Evolutionary conservation across 2,329 filamentous ascomycete genomes (phyloP), one percentile per base, ranked within the genome.

Genomic region (Arthrobotrys entomopaga): DNA sequence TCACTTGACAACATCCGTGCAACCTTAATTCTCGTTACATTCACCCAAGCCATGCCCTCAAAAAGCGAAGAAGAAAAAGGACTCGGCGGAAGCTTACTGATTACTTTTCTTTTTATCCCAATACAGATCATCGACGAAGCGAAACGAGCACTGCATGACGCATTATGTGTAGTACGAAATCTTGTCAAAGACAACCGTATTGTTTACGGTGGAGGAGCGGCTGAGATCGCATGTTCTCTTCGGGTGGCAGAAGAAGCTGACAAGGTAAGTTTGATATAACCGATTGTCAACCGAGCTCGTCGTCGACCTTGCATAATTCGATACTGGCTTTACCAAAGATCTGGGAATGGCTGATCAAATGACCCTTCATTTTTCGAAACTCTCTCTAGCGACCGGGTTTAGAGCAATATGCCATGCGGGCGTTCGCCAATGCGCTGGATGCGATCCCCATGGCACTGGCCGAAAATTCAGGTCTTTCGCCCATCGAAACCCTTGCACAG

Each of bases 391-490:
- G 92, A 60, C 92, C 93, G 22, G 95, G 95, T n/a, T 88, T 99
- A 43, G 94, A 97, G 84, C 95, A 99, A 83, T 99, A 99, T 82
- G 93, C 94, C 77, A 99, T 99, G 94, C 91, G 95, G 76, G 95
- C 95, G 22, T 99, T 99, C 81, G 88, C 95, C 75, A 94, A 98
- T 82, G 96, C 95, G 3, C 88, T 99, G 40, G 95, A 99, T 82
- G 87, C 91, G 1, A 87, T 99, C 0, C 95, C 95, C 38, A 95
- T 99, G 92, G 92, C 95, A 1, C 86, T 99, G 74, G 93, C 95
- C 8, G 94, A 99, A 86, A 99, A 99, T 86, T 96, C 92, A 78
- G 95, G 95, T 76, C 85, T 98, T 76, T 96, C 92, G 83, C 92
- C 95, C 15, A 99, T 99, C 79, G 93, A 97, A 80, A 97, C 94